phyloP scores from a whole-genome alignment of 176 grass and related monocot genomes.

The Bothriochloa decipiens region DNA sequence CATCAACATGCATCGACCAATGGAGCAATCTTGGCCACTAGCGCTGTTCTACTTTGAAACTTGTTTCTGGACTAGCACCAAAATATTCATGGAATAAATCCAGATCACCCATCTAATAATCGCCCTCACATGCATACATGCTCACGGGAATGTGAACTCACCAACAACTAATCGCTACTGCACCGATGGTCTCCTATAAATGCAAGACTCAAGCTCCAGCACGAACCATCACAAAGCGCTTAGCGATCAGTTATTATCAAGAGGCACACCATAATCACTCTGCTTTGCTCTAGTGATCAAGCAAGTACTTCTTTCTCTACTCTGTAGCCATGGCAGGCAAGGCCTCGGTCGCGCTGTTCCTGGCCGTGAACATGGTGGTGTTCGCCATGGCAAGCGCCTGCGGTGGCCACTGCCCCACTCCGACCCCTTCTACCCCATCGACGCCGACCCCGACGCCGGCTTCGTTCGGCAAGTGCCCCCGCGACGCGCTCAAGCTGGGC shows the following conservation, averaged over 20 bases:
- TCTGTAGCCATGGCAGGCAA: too few relatives aligned
- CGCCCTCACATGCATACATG: constrained; percentile 20
- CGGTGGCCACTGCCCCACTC: constrained; percentile 17
- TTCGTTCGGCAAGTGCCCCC: constrained; percentile 43
- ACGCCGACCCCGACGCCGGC: constrained; percentile 10
- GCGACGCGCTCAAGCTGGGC: constrained; percentile 53
- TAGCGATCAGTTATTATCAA: not conserved
- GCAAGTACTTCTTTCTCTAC: not conserved
- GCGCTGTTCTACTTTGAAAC: not conserved
- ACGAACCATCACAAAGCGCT: constrained; percentile 26
- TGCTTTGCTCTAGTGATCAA: too few relatives aligned
- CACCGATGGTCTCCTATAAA: constrained; percentile 14
- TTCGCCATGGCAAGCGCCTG: constrained; percentile 35
- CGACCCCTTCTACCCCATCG: not conserved
- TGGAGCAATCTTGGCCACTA: constrained; percentile 38
- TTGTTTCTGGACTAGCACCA: not conserved
- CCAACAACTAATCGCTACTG: not conserved
- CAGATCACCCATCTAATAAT: constrained; percentile 1
- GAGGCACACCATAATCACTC: not conserved
- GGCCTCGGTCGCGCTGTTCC: constrained; percentile 33
- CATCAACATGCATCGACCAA: not conserved
- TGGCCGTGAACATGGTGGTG: constrained; percentile 38
- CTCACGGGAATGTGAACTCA: not conserved
- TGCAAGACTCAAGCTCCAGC: not conserved
- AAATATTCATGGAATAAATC: not conserved